Evolutionary conservation across 345 rosid species (phyloP).

Genomic region (Brassica juncea): DNA sequence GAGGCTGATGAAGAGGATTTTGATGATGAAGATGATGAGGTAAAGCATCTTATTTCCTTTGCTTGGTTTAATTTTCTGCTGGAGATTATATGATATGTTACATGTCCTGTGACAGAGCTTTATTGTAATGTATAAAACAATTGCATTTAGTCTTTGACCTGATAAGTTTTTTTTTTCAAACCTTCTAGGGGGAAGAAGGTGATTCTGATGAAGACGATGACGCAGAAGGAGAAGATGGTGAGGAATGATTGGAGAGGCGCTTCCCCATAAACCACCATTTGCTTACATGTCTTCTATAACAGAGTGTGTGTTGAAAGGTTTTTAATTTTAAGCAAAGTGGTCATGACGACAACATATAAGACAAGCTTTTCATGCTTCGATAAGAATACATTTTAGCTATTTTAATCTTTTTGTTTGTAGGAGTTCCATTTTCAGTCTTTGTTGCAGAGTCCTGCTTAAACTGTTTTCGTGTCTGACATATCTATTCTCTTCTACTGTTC

Average conservation of each 20-base stretch:
- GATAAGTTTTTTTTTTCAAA: neutral
- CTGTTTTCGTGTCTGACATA: neutral
- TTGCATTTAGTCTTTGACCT: neutral
- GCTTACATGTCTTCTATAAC: conserved; percentile 31
- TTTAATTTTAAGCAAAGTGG: conserved; percentile 1
- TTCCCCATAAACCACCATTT: conserved; percentile 26
- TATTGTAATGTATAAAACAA: neutral
- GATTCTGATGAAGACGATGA: conserved; percentile 61
- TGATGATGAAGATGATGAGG: conserved; percentile 67
- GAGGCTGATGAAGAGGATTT: conserved; percentile 73
- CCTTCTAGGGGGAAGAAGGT: conserved; percentile 57
- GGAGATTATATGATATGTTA: too few relatives aligned
- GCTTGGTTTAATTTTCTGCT: neutral
- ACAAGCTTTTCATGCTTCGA: neutral
- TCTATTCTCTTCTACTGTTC: neutral
- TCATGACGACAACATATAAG: conserved; percentile 12
- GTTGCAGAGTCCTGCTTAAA: conserved; percentile 6
- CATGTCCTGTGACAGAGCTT: neutral
- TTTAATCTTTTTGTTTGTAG: conserved; percentile 23
- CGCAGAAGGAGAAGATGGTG: conserved; percentile 40
- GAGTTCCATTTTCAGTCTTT: conserved; percentile 18
- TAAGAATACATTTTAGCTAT: conserved; percentile 8
- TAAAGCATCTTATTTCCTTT: conserved; percentile 13
- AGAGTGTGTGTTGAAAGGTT: conserved; percentile 22
- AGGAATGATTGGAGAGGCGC: conserved; percentile 28